Base-by-base conservation (phyloP, 176 grass and related monocot species). In the Paspalum notatum region DNA sequence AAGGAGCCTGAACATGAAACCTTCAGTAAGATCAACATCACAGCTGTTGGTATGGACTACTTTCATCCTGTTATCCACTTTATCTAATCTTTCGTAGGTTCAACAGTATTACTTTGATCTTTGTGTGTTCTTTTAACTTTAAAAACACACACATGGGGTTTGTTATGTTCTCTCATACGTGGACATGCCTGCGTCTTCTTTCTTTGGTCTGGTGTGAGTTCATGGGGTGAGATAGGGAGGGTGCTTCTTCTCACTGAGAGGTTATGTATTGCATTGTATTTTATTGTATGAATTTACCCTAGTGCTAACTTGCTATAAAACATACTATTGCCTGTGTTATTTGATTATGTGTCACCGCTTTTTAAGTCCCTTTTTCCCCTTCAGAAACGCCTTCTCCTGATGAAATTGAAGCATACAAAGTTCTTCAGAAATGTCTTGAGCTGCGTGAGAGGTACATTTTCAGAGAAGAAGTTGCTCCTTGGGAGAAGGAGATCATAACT, bases 401-500 rank as follows among this genome's bases (percentile, higher is more conserved):
- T 88, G 94, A 97, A 92, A 75, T 86, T 59, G 94, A 97, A 76
- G 91, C 80, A 54, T 97, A 97, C 58, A 93, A 84, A 85, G 84
- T 97, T 89, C 77, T 97, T 77, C 89, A 92, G 76, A 94, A 90
- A 92, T 97, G 94, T 68, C 94, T 97, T 76, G 87, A 94, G 58
- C 78, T 97, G 82, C 89, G 94, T 71, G 87, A 97, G 72, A 86
- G 51, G 53, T 97, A 97, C 80, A 68, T 97, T 62, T 97, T 90
- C 82, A 90, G 77, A 90, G 94, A 97, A 91, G 94, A 90, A 85
- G 80, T 92, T 80, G 89, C 94, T 87, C 91, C 89, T 59, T 97
- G 94, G 94, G 94, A 92, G 80, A 97, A 94, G 78, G 94, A 97
- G 66, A 80, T 92, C 64, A 97, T 97, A 89, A 97, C 91, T 68